Base-by-base conservation (phyloP, 129 eudicot species). In the Ambrosia trifida region DNA sequence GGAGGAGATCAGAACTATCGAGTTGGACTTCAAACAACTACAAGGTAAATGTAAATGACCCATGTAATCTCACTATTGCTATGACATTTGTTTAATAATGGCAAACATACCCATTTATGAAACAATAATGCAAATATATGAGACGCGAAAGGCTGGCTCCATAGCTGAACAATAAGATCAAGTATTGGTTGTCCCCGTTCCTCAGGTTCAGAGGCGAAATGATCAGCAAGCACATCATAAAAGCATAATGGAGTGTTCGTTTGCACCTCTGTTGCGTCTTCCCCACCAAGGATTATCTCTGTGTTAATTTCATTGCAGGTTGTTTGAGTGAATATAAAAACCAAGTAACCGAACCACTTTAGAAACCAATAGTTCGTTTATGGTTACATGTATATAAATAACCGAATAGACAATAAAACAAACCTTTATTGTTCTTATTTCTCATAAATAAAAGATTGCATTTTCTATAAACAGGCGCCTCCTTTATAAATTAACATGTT, bases 11-110 rank as follows among this genome's bases (percentile, higher is more conserved):
- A 18, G 96, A 60, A 74, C 81, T 86, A 76, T 90, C 97, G 79
- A 90, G 83, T 75, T 90, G 85, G 81, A 87, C 89, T 79, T 94
- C 99, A 83, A 94, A 94, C 49, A 94, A 77, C 99, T 94, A 88
- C 88, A 89, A 73, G 40, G 40, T 24, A 62, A 11, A 38, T 18
- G 31, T 13, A 43, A 30, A 45, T 6, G 50, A 7, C 10, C 20
- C 47, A 14, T 28, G 43, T n/a, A 30, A 4, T 50, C 16, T 7
- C 24, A 6, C 9, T 50, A 13, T 11, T 24, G 17, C 16, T 57
- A 57, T 56, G 36, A 24, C 3, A 58, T 30, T 30, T 11, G 16
- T 5, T 10, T 32, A 13, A 13, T 7, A 65, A 41, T 36, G 18
- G 16, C 44, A 10, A 32, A 79, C 89, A 16, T 86, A 89, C 96